Conservation (phyloP, 768 basidiomycete species). For the Trametes gibbosa region DNA sequence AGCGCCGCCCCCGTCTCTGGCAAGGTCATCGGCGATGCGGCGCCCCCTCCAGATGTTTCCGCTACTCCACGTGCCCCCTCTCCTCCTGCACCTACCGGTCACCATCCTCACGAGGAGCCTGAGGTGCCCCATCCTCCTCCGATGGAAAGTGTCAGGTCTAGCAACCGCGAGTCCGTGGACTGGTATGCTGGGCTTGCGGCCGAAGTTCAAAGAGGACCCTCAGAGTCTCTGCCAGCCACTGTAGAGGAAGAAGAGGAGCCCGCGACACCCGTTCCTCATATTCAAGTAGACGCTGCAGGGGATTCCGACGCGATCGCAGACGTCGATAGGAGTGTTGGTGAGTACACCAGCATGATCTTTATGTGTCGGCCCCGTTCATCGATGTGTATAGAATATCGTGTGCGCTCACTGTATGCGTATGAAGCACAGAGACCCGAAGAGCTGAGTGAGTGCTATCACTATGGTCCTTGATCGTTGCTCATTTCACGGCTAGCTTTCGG, state of each 20-base stretch:
- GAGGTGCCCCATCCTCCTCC: slow-evolving; percentile 12
- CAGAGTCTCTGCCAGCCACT: slow-evolving; percentile 46
- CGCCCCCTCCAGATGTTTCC: slow-evolving; percentile 69
- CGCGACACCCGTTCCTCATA: slow-evolving; percentile 44
- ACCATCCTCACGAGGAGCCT: slow-evolving; percentile 19
- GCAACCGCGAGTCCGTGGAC: slow-evolving; percentile 77
- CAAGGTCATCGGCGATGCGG: slow-evolving; percentile 71
- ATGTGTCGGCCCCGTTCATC: slow-evolving; percentile 6
- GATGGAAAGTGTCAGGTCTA: slow-evolving; percentile 30
- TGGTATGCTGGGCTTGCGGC: slow-evolving; percentile 91
- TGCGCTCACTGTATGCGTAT: slow-evolving; percentile 81
- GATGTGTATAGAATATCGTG: slow-evolving; percentile 56
- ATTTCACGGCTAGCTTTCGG: slow-evolving; percentile 55
- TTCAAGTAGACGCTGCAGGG: slow-evolving; percentile 46
- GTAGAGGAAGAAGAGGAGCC: slow-evolving; percentile 63
- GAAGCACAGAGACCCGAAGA: slow-evolving; percentile 87
- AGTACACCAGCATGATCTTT: slow-evolving; percentile 24
- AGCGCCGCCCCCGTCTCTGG: slow-evolving; percentile 70
- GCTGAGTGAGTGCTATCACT: slow-evolving; percentile 58
- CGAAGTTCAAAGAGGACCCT: slow-evolving; percentile 43
- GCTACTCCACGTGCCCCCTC: slow-evolving; percentile 42
- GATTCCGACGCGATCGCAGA: slow-evolving; percentile 59
- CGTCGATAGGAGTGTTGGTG: slow-evolving; percentile 64
- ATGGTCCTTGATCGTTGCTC: neutral
- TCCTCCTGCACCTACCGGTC: slow-evolving; percentile 35